Evolutionary conservation across 192 early-diverging fungal species (phyloP), one percentile per base, ranked within the genome.

Genomic region (Phlyctochytrium bullatum): DNA sequence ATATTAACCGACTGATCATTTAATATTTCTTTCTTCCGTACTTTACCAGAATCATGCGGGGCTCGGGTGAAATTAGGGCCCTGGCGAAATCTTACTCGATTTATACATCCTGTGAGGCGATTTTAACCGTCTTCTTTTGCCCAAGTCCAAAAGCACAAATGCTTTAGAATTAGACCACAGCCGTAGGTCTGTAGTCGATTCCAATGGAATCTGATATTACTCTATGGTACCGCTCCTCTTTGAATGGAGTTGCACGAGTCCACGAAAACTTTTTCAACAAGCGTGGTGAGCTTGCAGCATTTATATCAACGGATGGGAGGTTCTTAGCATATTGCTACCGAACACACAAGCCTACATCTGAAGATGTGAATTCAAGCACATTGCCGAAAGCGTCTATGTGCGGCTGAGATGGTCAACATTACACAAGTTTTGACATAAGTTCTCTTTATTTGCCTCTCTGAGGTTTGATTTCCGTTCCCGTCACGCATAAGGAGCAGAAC

Each of bases 261-360:
- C 86, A 83, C 17, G 86, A 87, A 67, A 85, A 86, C 32, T 73
- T 66, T 57, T 87, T 87, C 33, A 87, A 65, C 0, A 87, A 64
- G 16, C 75, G 77, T 16, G 81, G 81, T 2, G 79, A 56, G 32
- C 72, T 69, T 23, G 74, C 75, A 4, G 65, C 59, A 24, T 73
- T 72, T 4, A 74, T 51, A 58, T 78, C 75, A 17, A 76, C 33
- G 0, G 69, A 62, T 6, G 40, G 40, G 6, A 47, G 40, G 40
- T 47, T 20, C 40, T 47, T n/a, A n/a, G n/a, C n/a, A n/a, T n/a
- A n/a, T n/a, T n/a, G n/a, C n/a, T n/a, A n/a, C n/a, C n/a, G n/a
- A n/a, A n/a, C n/a, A n/a, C n/a, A n/a, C n/a, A n/a, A n/a, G n/a
- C n/a, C n/a, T n/a, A n/a, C n/a, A n/a, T n/a, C n/a, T n/a, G n/a